Conservation (phyloP, 2,329 filamentous ascomycete genomes). For the Huntiella abstrusa region DNA sequence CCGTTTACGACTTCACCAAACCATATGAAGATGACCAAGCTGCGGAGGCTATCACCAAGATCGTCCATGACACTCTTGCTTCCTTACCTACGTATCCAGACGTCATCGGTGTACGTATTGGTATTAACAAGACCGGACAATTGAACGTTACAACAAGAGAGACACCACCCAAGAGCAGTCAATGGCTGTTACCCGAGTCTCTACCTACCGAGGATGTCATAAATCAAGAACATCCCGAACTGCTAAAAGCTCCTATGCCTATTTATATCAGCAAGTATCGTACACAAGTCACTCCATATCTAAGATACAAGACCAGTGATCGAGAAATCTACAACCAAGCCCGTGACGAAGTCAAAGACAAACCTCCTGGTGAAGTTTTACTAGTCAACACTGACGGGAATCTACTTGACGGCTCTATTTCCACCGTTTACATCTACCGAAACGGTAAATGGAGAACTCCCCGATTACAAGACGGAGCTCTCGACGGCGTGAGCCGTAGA, state of each 20-base stretch:
- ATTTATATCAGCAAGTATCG: background rate
- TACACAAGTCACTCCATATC: conserved; percentile 41
- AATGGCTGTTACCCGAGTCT: no score
- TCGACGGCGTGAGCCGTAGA: conserved; percentile 61
- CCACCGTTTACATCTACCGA: conserved; percentile 66
- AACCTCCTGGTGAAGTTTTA: conserved; percentile 42
- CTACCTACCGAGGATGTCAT: no score
- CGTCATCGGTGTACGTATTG: no score
- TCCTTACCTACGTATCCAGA: no score
- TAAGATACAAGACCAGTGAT: conserved; percentile 69
- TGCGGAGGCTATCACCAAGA: no score
- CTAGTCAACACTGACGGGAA: conserved; percentile 45
- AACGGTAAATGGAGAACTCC: conserved; percentile 64
- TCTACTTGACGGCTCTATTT: conserved; percentile 73
- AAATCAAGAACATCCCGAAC: no score
- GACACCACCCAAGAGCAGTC: no score
- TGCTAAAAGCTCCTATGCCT: background rate
- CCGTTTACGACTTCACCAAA: no score
- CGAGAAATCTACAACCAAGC: conserved; percentile 55
- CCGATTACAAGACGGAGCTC: conserved; percentile 44
- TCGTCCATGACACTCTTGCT: no score
- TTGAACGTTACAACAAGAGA: no score
- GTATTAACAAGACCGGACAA: no score
- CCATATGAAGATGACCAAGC: no score
- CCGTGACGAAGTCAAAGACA: conserved; percentile 24